Evolutionary conservation across 192 early-diverging fungal genomes (phyloP).

Genomic region (Thamnidium elegans): DNA sequence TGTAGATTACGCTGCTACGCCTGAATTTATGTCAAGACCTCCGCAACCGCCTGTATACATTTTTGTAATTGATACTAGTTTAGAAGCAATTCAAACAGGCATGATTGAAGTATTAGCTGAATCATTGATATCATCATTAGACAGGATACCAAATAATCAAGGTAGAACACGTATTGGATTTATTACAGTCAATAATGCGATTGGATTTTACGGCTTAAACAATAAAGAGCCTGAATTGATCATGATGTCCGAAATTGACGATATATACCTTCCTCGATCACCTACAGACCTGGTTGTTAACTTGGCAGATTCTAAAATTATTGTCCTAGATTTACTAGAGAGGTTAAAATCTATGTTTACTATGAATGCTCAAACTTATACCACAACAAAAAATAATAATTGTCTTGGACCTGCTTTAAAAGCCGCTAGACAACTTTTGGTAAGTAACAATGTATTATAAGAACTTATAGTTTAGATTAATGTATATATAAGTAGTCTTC

Average conservation of each 20-base stretch:
- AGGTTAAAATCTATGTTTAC: constrained; percentile 63
- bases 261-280: constrained; percentile 65
- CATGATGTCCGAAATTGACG: constrained; percentile 84
- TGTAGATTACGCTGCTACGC: constrained; percentile 90
- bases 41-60: constrained; percentile 81
- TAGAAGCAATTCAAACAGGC: constrained; percentile 66
- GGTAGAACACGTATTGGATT: constrained; percentile 73
- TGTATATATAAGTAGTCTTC: constrained; percentile 9
- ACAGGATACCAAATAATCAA: constrained; percentile 72
- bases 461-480: too few relatives aligned
- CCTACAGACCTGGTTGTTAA: constrained; percentile 75
- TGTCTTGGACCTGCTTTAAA: constrained; percentile 68
- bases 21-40: constrained; percentile 90
- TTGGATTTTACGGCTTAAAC: constrained; percentile 79
- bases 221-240: constrained; percentile 61
- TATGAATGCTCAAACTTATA: constrained; percentile 8
- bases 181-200: constrained; percentile 70
- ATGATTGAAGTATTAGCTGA: constrained; percentile 49
- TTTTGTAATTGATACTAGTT: constrained; percentile 81
- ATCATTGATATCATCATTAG: constrained; percentile 58
- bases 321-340: constrained; percentile 62
- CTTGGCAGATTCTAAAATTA: constrained; percentile 59
- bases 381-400: constrained; percentile 54
- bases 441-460: constrained; percentile 7
- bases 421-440: constrained; percentile 66